Evolutionary conservation across 805 yeast genomes (phyloP), one percentile per base, ranked within the genome.

Genomic region (Candida coleopterorum): DNA sequence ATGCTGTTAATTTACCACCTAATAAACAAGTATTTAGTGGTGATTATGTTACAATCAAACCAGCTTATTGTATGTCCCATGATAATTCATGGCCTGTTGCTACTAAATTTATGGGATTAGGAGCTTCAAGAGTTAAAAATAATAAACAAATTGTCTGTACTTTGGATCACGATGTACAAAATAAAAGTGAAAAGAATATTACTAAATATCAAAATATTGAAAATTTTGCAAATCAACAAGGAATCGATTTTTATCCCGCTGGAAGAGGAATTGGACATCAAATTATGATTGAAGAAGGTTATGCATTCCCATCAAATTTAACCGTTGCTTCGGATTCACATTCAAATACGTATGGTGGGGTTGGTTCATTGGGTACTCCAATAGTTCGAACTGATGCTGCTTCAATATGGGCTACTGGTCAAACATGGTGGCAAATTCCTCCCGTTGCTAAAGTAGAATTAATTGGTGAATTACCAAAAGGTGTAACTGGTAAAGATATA

Each of bases 401-500:
- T 4, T 79, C 97, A 8, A 90, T 93, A 47, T 93, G 99, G 99
- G 97, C 99, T 9, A 93, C 99, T 0, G 97, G 97, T 27, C 95
- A 88, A 65, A 93, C 98, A 3, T 93, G 99, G 99, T 93, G 98
- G 98, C 98, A 94, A 75, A 86, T 93, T 38, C 99, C 99, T 3
- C 97, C 98, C 0, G 97, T 93, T 17, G 98, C 97, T 24, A 78
- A 80, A 52, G 97, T 93, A 8, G 94, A 86, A 58, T 73, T 93
- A 38, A 69, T 74, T 46, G 96, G 96, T 29, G 61, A 75, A 47
- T 72, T 93, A 40, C 96, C 94, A 9, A 63, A 72, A 34, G 96
- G 96, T 12, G 88, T 86, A 12, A 79, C 95, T 3, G 99, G 99
- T 44, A 93, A 93, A 61, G 99, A 93, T 64, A 93, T 93, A 34